phyloP scores from a whole-genome alignment of 768 basidiomycete genomes.

The Termitomyces titanicus region DNA sequence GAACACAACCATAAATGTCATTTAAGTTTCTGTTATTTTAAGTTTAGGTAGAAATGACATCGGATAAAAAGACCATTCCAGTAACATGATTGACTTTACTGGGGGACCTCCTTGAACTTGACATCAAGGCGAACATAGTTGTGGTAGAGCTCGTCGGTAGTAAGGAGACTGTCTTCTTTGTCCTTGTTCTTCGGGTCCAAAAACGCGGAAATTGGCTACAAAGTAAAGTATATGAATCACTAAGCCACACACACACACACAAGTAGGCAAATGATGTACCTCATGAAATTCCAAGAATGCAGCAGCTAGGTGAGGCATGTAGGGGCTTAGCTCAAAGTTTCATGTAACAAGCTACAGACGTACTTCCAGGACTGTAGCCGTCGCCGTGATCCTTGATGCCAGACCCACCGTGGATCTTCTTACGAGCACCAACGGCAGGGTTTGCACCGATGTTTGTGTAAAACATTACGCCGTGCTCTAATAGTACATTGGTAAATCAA shows the following conservation, averaged over 20 bases:
- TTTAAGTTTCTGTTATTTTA: neutral
- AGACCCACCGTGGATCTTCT: slow-evolving; percentile 76
- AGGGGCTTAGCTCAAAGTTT: slow-evolving; percentile 5
- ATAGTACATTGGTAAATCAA: neutral
- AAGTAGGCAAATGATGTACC: slow-evolving; percentile 25
- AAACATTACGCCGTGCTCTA: slow-evolving; percentile 75
- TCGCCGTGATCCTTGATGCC: slow-evolving; percentile 51
- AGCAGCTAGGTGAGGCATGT: slow-evolving; percentile 37
- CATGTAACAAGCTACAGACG: slow-evolving; percentile 17
- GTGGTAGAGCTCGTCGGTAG: slow-evolving; percentile 70
- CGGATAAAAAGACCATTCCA: neutral
- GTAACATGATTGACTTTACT: neutral
- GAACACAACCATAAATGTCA: neutral
- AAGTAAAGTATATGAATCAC: neutral
- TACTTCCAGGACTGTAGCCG: slow-evolving; percentile 58
- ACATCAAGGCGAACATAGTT: slow-evolving; percentile 65
- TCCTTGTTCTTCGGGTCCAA: slow-evolving; percentile 53
- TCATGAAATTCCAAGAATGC: slow-evolving; percentile 71
- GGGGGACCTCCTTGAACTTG: slow-evolving; percentile 22
- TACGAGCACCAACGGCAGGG: slow-evolving; percentile 48
- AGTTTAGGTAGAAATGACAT: neutral
- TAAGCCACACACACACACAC: neutral
- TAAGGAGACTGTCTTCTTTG: slow-evolving; percentile 62
- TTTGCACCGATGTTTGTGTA: slow-evolving; percentile 60
- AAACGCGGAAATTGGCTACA: slow-evolving; percentile 61